Evolutionary conservation across 2,329 filamentous ascomycete genomes (phyloP).

Genomic region (Phoma sp.): DNA sequence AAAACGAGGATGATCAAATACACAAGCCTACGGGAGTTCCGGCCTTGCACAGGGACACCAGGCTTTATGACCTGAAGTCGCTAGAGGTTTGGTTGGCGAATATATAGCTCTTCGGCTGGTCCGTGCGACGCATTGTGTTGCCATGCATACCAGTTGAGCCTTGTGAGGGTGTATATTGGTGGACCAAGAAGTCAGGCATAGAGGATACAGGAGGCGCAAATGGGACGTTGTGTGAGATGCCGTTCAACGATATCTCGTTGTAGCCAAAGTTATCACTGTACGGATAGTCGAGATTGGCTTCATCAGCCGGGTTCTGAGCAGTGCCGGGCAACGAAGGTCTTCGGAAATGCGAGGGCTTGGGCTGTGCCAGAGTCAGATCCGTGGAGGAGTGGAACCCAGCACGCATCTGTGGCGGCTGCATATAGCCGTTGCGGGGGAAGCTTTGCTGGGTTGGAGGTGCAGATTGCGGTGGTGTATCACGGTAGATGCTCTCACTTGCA

Average conservation of each 20-base stretch:
- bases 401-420: slow-evolving; percentile 44
- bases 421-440: slow-evolving; percentile 49
- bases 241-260: slow-evolving; percentile 38
- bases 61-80: slow-evolving; percentile 43
- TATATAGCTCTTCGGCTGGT: slow-evolving; percentile 54
- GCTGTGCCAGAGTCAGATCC: slow-evolving; percentile 43
- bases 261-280: slow-evolving; percentile 35
- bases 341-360: slow-evolving; percentile 46
- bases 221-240: slow-evolving; percentile 43
- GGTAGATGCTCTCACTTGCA: slow-evolving; percentile 45
- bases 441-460: slow-evolving; percentile 57
- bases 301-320: slow-evolving; percentile 32
- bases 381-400: slow-evolving; percentile 43
- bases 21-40: not conserved
- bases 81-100: slow-evolving; percentile 56
- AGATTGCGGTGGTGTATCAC: slow-evolving; percentile 58
- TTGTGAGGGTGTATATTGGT: slow-evolving; percentile 56
- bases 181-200: slow-evolving; percentile 52
- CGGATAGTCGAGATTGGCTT: slow-evolving; percentile 33
- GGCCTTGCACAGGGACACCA: not conserved
- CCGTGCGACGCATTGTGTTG: slow-evolving; percentile 34
- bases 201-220: slow-evolving; percentile 39
- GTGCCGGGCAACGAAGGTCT: slow-evolving; percentile 46
- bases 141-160: slow-evolving; percentile 42
- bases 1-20: not conserved